Evolutionary conservation across 306 rosid species (phyloP).

Genomic region (Rosa lucieae): DNA sequence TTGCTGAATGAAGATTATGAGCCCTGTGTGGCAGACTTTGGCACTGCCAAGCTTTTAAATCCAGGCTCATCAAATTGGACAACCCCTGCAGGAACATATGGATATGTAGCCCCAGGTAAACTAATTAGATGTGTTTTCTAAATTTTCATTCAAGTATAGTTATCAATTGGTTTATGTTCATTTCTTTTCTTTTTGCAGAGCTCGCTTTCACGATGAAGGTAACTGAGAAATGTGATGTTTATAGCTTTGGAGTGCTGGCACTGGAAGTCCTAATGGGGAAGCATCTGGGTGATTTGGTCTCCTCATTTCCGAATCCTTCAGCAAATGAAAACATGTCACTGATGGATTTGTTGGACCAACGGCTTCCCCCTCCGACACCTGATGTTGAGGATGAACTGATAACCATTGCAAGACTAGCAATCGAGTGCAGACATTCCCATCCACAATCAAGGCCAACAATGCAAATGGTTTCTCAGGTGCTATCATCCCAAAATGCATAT

Average conservation of each 20-base stretch:
- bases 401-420: slow-evolving; percentile 9
- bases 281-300: slow-evolving; percentile 17
- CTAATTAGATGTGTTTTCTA: background rate
- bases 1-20: slow-evolving; percentile 20
- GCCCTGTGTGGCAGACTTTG: slow-evolving; percentile 32
- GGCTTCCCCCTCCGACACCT: slow-evolving; percentile 15
- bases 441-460: slow-evolving; percentile 29
- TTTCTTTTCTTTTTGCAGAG: slow-evolving; percentile 12
- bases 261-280: slow-evolving; percentile 28
- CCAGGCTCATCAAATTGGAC: slow-evolving; percentile 32
- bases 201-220: slow-evolving; percentile 28
- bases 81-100: slow-evolving; percentile 26
- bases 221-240: slow-evolving; percentile 22
- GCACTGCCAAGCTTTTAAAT: slow-evolving; percentile 29
- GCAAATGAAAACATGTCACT: background rate
- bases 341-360: slow-evolving; percentile 18
- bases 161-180: background rate
- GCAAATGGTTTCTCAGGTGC: slow-evolving; percentile 4
- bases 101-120: slow-evolving; percentile 39
- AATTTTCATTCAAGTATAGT: background rate
- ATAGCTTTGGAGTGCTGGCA: slow-evolving; percentile 29
- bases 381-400: slow-evolving; percentile 2
- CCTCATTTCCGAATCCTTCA: background rate
- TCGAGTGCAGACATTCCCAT: background rate
- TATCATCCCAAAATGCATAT: background rate